Conservation (phyloP, 2,329 filamentous ascomycete species). For the Calonectria hongkongensis region DNA sequence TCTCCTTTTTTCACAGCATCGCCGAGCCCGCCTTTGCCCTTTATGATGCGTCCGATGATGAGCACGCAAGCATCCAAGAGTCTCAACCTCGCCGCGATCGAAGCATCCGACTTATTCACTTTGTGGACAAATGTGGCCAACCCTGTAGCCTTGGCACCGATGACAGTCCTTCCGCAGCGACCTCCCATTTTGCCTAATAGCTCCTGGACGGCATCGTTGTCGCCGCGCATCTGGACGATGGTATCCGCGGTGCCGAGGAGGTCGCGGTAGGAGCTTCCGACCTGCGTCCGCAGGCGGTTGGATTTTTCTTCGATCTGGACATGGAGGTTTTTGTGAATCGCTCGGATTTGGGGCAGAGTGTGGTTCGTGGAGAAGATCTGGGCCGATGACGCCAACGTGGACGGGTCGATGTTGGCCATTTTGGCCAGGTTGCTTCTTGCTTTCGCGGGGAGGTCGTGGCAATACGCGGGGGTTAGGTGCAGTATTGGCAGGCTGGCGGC, state of each 20-base stretch:
- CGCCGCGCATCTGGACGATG: slow-evolving; percentile 91
- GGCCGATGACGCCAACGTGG: slow-evolving; percentile 68
- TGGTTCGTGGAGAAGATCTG: slow-evolving; percentile 74
- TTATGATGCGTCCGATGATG: slow-evolving; percentile 69
- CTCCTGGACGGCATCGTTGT: slow-evolving; percentile 84
- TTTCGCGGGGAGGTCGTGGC: slow-evolving; percentile 23
- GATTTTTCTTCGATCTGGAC: slow-evolving; percentile 78
- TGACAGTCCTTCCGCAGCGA: slow-evolving; percentile 82
- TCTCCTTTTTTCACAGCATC: slow-evolving; percentile 64
- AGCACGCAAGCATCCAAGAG: slow-evolving; percentile 72
- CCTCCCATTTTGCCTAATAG: slow-evolving; percentile 83
- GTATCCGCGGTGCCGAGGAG: slow-evolving; percentile 93
- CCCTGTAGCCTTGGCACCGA: slow-evolving; percentile 79
- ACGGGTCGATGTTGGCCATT: slow-evolving; percentile 68
- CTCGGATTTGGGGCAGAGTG: slow-evolving; percentile 78
- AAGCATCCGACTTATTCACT: slow-evolving; percentile 54
- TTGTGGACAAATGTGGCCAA: slow-evolving; percentile 67
- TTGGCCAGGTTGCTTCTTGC: slow-evolving; percentile 43
- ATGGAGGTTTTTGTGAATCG: slow-evolving; percentile 77
- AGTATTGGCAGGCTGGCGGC: slow-evolving; percentile 33
- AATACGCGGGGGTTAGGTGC: slow-evolving; percentile 12
- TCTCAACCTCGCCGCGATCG: slow-evolving; percentile 66
- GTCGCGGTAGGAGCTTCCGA: slow-evolving; percentile 86
- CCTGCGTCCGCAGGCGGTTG: slow-evolving; percentile 76
- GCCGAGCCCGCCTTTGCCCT: slow-evolving; percentile 59